phyloP scores from a whole-genome alignment of 768 basidiomycete genomes.

The Rhizopogon sp. region DNA sequence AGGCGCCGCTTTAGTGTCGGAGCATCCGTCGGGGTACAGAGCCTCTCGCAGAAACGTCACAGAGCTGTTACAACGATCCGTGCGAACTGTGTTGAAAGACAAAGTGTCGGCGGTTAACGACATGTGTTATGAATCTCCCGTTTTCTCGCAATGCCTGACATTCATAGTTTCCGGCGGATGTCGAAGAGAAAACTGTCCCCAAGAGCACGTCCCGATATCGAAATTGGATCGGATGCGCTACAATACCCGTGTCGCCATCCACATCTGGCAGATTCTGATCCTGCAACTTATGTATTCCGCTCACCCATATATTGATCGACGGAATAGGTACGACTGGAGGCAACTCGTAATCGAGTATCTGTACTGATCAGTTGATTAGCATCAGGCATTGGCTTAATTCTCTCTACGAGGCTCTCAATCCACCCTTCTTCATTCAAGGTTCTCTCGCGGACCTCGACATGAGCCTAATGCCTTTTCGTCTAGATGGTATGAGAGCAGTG shows the following conservation, averaged over 20 bases:
- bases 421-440: conserved; percentile 43
- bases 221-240: conserved; percentile 30
- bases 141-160: conserved; percentile 37
- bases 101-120: conserved; percentile 29
- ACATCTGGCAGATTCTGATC: conserved; percentile 47
- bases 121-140: conserved; percentile 21
- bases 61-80: conserved; percentile 13
- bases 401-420: conserved; percentile 47
- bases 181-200: conserved; percentile 25
- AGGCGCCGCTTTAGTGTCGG: background rate
- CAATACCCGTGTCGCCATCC: conserved; percentile 36
- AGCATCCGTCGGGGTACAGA: background rate
- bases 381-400: conserved; percentile 34
- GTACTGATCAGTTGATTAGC: background rate
- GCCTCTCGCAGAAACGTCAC: conserved; percentile 18
- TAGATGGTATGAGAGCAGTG: conserved; percentile 30
- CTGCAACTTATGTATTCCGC: conserved; percentile 28
- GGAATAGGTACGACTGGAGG: conserved; percentile 4
- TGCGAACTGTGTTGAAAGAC: conserved; percentile 23
- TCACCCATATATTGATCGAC: background rate
- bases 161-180: conserved; percentile 30
- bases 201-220: conserved; percentile 28
- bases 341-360: background rate
- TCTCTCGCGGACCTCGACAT: conserved; percentile 31
- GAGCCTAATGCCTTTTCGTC: conserved; percentile 34